Base-by-base conservation (phyloP, 1,284 basidiomycete genomes). In the Moesziomyces antarcticus region DNA sequence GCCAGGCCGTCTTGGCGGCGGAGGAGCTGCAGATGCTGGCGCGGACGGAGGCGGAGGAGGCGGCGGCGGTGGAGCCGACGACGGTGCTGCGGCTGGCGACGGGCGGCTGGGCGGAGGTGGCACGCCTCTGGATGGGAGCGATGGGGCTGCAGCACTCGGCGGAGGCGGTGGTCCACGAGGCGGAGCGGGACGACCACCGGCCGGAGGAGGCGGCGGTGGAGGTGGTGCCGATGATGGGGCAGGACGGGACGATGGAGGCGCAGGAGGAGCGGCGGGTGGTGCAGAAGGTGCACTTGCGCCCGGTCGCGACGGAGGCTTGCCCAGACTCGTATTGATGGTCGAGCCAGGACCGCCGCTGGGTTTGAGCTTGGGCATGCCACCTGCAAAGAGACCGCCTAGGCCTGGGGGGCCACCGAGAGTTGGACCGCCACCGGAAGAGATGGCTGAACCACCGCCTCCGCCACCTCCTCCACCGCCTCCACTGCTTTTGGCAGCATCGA, bases 291-390 rank as follows among this genome's bases (percentile, higher is more conserved):
- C 58, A n/a, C 22, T 40, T 13, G 59, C 58, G 10, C 62, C 72
- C 4, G 72, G 72, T 55, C 72, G 48, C 33, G 59, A 9, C 3
- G 67, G 72, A 11, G 72, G 66, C 42, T 70, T 74, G 22, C 56
- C 66, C n/a, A 68, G 62, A 62, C 41, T 50, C 0, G 71, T 46
- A 21, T 73, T 67, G 61, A 69, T 50, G 33, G 58, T n/a, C 2
- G 74, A 52, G 42, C 44, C 50, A 3, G 37, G 43, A 11, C 54
- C 58, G 9, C 70, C 66, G 49, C 66, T 66, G 3, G 74, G 71
- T 86, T 91, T 94, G 77, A 96, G 83, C 81, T 92, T 93, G 2
- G 94, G 94, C 87, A 96, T 91, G 1, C 94, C 93, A 22, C 92
- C 93, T 42, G 93, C 93, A 80, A 96, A 95, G 6, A 96, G 84